Evolutionary conservation across 2,329 filamentous ascomycete genomes (phyloP).

Genomic region (Leptographium galeiforme): DNA sequence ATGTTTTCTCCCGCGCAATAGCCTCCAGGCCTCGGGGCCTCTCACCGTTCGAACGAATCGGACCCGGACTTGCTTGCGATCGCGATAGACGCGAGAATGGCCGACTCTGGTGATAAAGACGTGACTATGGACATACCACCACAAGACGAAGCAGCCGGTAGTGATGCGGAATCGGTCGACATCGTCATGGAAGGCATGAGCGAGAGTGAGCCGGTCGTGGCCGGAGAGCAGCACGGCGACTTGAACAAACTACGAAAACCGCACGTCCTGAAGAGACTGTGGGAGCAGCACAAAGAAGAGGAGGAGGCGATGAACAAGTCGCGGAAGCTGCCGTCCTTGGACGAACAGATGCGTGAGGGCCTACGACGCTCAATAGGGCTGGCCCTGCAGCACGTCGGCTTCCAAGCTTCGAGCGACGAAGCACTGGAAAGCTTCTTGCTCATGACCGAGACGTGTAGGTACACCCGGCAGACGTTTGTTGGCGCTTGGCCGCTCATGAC

Average conservation of each 20-base stretch:
- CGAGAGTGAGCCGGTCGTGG: background rate
- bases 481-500: background rate
- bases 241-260: conserved; percentile 2
- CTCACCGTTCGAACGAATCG: background rate
- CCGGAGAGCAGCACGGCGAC: background rate
- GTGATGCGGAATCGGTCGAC: background rate
- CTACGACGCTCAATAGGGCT: conserved; percentile 43
- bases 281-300: conserved; percentile 4
- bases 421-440: conserved; percentile 45
- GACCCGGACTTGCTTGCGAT: background rate
- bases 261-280: conserved; percentile 8
- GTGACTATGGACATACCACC: background rate
- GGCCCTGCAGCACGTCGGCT: conserved; percentile 44
- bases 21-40: background rate
- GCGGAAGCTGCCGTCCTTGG: conserved; percentile 7
- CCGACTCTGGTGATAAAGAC: background rate
- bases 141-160: background rate
- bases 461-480: background rate
- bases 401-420: conserved; percentile 37
- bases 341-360: conserved; percentile 24
- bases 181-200: background rate
- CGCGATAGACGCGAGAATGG: background rate
- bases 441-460: conserved; percentile 44
- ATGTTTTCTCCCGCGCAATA: background rate
- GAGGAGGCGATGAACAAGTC: background rate